phyloP scores from a whole-genome alignment of 495 filamentous ascomycete species.

The Aspergillus ellipticus region DNA sequence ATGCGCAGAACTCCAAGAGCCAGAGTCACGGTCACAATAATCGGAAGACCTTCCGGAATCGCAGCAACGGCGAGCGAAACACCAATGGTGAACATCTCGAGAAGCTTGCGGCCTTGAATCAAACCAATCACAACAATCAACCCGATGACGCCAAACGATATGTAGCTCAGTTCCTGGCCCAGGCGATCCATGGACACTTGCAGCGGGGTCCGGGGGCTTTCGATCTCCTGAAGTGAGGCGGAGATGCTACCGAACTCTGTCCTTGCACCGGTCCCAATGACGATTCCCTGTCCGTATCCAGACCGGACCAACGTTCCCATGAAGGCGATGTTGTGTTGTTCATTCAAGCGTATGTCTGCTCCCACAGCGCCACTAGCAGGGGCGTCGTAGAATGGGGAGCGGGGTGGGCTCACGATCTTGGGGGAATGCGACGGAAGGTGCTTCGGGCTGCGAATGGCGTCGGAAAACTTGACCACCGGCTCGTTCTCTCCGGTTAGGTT shows the following conservation, averaged over 20 bases:
- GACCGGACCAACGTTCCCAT: constrained; percentile 97
- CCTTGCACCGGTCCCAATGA: constrained; percentile 86
- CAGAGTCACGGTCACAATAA: constrained; percentile 96
- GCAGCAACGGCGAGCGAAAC: constrained; percentile 95
- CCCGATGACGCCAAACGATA: constrained; percentile 91
- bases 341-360: constrained; percentile 59
- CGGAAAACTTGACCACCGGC: constrained; percentile 71
- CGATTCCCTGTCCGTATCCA: constrained; percentile 92
- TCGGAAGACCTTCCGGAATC: constrained; percentile 94
- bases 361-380: constrained; percentile 60
- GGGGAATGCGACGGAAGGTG: constrained; percentile 15
- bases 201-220: constrained; percentile 88
- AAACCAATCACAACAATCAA: constrained; percentile 87
- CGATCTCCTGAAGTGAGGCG: constrained; percentile 84
- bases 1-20: constrained; percentile 93
- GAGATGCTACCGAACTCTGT: constrained; percentile 98
- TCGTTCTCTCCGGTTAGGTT: constrained; percentile 98
- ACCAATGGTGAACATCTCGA: constrained; percentile 97
- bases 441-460: constrained; percentile 46
- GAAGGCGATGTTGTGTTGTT: constrained; percentile 85
- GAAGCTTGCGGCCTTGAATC: constrained; percentile 78
- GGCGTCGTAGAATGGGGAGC: constrained; percentile 58
- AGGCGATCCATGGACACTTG: constrained; percentile 96
- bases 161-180: constrained; percentile 88
- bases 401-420: constrained; percentile 38